These are phyloP conservation scores for Elaeagnus macrophylla DNA, from an alignment of 306 rosid species.

Conservation along the genomic window DNA sequence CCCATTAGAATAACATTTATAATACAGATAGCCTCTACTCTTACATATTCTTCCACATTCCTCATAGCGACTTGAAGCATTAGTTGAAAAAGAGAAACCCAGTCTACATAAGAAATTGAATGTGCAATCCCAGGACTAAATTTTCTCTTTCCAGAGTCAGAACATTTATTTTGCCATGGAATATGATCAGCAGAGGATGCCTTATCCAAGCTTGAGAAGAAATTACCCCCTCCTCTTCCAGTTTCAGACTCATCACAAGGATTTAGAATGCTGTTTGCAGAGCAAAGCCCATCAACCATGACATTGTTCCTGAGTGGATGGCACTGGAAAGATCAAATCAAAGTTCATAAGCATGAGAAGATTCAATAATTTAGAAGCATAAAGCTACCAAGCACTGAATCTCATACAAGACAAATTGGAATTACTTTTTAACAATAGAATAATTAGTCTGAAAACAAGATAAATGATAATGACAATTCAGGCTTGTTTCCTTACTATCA, in stretches of 20 bases:
- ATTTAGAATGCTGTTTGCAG: constrained; percentile 33
- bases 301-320: constrained; percentile 95
- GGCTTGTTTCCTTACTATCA: too few species aligned
- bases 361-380: constrained; percentile 8
- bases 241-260: constrained; percentile 22
- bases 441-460: not conserved
- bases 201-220: constrained; percentile 11
- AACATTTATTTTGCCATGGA: constrained; percentile 13
- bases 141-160: constrained; percentile 28
- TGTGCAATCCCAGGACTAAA: constrained; percentile 33
- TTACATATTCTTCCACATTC: constrained; percentile 52
- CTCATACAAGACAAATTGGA: not conserved
- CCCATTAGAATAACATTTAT: constrained; percentile 54
- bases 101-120: constrained; percentile 44
- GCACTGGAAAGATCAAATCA: constrained; percentile 98
- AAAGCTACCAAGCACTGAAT: not conserved
- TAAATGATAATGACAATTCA: too few species aligned
- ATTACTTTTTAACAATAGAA: too few species aligned
- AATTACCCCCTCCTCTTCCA: constrained; percentile 27
- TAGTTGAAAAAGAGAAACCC: constrained; percentile 46
- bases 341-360: constrained; percentile 67
- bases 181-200: constrained; percentile 12
- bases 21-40: constrained; percentile 54
- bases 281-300: constrained; percentile 41
- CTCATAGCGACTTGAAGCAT: constrained; percentile 49